Evolutionary conservation across 2,329 filamentous ascomycete genomes (phyloP).

Genomic region (Fusarium sp.): DNA sequence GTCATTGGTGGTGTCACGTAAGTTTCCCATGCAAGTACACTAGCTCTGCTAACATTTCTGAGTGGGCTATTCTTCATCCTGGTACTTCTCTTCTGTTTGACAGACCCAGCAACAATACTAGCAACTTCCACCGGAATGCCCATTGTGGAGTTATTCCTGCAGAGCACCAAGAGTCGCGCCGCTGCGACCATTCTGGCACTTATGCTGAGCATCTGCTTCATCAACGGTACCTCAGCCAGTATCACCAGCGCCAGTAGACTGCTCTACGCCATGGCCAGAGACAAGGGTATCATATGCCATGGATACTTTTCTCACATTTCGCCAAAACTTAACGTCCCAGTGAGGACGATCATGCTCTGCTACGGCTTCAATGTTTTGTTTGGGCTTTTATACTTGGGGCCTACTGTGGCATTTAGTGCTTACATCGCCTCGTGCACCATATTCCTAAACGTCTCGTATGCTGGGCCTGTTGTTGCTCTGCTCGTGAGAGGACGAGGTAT

Average conservation of each 20-base stretch:
- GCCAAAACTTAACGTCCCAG: constrained; percentile 26
- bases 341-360: constrained; percentile 26
- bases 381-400: constrained; percentile 35
- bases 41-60: background rate
- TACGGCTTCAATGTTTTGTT: constrained; percentile 38
- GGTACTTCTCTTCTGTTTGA: constrained; percentile 58
- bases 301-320: constrained; percentile 29
- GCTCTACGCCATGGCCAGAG: constrained; percentile 52
- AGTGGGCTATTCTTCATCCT: constrained; percentile 57
- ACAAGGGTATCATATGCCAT: constrained; percentile 35
- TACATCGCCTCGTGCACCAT: constrained; percentile 40
- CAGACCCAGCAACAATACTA: constrained; percentile 54
- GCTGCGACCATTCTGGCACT: constrained; percentile 55
- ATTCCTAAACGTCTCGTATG: constrained; percentile 38
- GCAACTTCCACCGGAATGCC: constrained; percentile 59
- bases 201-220: constrained; percentile 59
- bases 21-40: constrained; percentile 5
- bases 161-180: constrained; percentile 56
- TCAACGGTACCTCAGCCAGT: constrained; percentile 58
- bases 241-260: constrained; percentile 59
- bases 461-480: constrained; percentile 30
- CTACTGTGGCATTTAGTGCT: constrained; percentile 36
- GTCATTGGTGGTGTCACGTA: constrained; percentile 58
- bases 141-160: constrained; percentile 60
- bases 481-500: constrained; percentile 16